phyloP scores from a whole-genome alignment of 768 basidiomycete species.

The Sutorius australiensis region DNA sequence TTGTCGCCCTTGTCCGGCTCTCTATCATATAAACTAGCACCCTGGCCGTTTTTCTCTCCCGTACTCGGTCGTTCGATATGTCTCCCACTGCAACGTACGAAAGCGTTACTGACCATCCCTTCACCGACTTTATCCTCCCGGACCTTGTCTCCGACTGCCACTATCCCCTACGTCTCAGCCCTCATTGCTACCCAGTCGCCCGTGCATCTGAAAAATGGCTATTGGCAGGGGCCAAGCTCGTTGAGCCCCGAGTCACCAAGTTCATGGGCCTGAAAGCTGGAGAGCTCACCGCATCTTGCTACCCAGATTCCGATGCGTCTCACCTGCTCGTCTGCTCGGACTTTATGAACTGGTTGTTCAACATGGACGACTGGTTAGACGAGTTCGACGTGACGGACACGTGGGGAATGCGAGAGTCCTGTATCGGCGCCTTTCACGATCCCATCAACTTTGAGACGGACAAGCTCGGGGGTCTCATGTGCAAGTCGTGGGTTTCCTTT shows the following conservation, averaged over 20 bases:
- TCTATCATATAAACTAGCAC: slow-evolving; percentile 15
- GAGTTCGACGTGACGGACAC: slow-evolving; percentile 33
- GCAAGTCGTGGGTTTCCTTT: slow-evolving; percentile 31
- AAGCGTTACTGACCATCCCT: slow-evolving; percentile 2
- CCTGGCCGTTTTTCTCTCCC: background rate
- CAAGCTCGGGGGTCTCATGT: slow-evolving; percentile 30
- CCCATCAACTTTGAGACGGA: slow-evolving; percentile 25
- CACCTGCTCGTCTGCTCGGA: slow-evolving; percentile 64
- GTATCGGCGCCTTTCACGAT: slow-evolving; percentile 30
- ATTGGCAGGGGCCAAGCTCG: slow-evolving; percentile 21
- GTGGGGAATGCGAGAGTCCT: slow-evolving; percentile 29
- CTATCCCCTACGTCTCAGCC: slow-evolving; percentile 35
- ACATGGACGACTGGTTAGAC: slow-evolving; percentile 41
- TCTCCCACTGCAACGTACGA: slow-evolving; percentile 25
- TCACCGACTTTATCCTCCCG: slow-evolving; percentile 35
- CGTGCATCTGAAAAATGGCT: slow-evolving; percentile 39
- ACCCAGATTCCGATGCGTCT: slow-evolving; percentile 50
- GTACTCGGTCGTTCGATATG: slow-evolving; percentile 14
- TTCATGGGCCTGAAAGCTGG: slow-evolving; percentile 62
- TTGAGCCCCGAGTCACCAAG: slow-evolving; percentile 32
- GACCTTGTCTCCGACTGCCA: slow-evolving; percentile 40
- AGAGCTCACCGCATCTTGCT: slow-evolving; percentile 63
- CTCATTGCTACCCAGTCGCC: slow-evolving; percentile 33
- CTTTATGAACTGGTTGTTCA: slow-evolving; percentile 52
- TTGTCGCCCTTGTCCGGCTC: slow-evolving; percentile 10